A percentile compares a stretch with the other conserved stretches of the same genome.
phyloP scores from a whole-genome alignment of 257 asterid species.

The Solanum pennellii region DNA sequence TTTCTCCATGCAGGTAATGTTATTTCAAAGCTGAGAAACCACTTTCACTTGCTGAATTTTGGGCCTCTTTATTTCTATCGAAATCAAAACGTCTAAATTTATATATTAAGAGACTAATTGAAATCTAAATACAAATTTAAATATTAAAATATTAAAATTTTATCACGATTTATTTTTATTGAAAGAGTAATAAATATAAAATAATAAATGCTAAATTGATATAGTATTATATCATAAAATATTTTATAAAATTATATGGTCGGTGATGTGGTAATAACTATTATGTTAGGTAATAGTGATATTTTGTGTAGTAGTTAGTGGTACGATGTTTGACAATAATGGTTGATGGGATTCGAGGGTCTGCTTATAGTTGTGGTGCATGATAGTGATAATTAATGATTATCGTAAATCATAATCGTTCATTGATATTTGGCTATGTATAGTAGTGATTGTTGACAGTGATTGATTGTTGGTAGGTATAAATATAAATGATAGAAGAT shows the following conservation, averaged over 20 bases:
- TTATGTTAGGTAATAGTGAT: not conserved
- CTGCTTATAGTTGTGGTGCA: no score
- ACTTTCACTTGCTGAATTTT: not conserved
- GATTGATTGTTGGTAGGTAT: no score
- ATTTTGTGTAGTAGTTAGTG: not conserved
- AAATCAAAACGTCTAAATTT: not conserved
- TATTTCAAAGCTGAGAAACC: not conserved
- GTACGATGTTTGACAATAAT: no score
- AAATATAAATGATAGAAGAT: not conserved
- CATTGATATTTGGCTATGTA: not conserved
- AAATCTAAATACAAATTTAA: not conserved
- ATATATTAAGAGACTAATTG: rapidly evolving
- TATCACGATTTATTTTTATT: no score
- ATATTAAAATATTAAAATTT: no score
- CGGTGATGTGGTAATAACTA: not conserved
- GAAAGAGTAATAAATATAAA: no score
- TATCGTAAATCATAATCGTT: rapidly evolving
- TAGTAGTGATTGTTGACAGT: no score
- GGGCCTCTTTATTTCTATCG: not conserved
- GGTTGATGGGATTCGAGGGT: not conserved
- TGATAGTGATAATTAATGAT: no score
- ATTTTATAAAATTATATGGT: not conserved
- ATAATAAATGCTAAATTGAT: no score
- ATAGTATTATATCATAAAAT: no score
- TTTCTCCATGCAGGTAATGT: not conserved